These are phyloP conservation scores for Canna indica DNA, from an alignment of 176 grass and related monocot genomes.

Conservation along the genomic window DNA sequence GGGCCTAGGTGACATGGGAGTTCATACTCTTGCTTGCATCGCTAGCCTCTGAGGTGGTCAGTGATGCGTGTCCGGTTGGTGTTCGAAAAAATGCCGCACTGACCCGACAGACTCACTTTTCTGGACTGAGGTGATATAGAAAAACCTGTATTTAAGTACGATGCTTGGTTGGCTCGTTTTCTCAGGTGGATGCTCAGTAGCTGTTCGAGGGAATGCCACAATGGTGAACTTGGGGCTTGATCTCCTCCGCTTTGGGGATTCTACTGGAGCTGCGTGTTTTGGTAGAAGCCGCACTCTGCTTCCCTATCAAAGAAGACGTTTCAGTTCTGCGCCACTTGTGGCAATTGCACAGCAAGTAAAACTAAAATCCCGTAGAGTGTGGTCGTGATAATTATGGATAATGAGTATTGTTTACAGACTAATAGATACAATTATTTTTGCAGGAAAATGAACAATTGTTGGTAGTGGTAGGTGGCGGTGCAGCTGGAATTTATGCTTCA, in stretches of 20 bases:
- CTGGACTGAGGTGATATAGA: neutral
- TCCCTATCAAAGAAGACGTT: conserved; percentile 13
- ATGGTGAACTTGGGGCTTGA: conserved; percentile 14
- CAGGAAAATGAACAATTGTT: conserved; percentile 27
- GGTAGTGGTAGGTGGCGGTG: conserved; percentile 79
- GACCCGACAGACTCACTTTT: too few species aligned
- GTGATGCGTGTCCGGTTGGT: neutral
- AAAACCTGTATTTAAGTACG: neutral
- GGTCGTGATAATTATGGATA: neutral
- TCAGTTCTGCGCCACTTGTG: conserved; percentile 14
- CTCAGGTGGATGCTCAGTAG: neutral
- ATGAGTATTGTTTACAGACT: neutral
- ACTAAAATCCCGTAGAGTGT: neutral
- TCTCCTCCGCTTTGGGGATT: conserved; percentile 16
- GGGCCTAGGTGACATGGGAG: too few species aligned
- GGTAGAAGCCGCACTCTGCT: conserved; percentile 13
- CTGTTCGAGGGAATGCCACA: conserved; percentile 48
- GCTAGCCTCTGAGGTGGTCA: neutral
- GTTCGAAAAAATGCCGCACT: neutral
- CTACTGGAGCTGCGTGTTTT: conserved; percentile 5
- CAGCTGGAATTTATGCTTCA: conserved; percentile 81
- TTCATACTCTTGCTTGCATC: too few species aligned
- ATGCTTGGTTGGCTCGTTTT: neutral
- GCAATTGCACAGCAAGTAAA: conserved; percentile 20
- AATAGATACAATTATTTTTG: neutral